These are phyloP conservation scores for Pseudodiploospora longispora DNA, from an alignment of 2,329 filamentous ascomycete genomes.

Conservation along the genomic window DNA sequence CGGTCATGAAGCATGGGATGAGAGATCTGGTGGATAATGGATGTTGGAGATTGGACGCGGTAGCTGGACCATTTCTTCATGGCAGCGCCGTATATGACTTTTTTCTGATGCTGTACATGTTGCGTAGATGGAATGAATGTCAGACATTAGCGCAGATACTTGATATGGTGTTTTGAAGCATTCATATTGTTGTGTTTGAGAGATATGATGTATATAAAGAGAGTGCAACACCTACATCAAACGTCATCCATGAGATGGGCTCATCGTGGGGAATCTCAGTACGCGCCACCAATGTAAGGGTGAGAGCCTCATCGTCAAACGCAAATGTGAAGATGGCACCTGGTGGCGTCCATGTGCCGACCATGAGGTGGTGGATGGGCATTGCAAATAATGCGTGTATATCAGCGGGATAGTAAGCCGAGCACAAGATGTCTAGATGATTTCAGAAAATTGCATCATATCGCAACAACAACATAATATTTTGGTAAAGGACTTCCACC, in stretches of 20 bases:
- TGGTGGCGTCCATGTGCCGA: slow-evolving; percentile 84
- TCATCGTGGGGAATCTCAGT: slow-evolving; percentile 76
- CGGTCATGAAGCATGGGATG: slow-evolving; percentile 70
- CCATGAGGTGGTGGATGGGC: slow-evolving; percentile 80
- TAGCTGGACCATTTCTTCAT: slow-evolving; percentile 94
- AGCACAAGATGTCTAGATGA: too few species aligned
- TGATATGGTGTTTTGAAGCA: too few species aligned
- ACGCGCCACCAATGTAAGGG: slow-evolving; percentile 67
- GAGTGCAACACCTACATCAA: slow-evolving; percentile 54
- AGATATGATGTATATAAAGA: too few species aligned
- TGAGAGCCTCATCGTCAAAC: slow-evolving; percentile 75
- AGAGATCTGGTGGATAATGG: slow-evolving; percentile 68
- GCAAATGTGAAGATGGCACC: slow-evolving; percentile 84
- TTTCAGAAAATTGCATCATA: too few species aligned
- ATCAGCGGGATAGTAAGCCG: too few species aligned
- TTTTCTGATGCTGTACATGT: slow-evolving; percentile 58
- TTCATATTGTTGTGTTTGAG: too few species aligned
- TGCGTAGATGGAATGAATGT: neutral
- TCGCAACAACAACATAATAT: too few species aligned
- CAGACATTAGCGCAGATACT: neutral
- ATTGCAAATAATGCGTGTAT: slow-evolving; percentile 33
- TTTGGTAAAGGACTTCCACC: too few species aligned
- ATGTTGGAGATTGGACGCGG: slow-evolving; percentile 63
- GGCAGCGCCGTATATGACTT: slow-evolving; percentile 79
- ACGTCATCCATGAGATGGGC: slow-evolving; percentile 90